phyloP scores from a whole-genome alignment of 371 early-diverging fungal species.

The Actinomortierella ambigua region DNA sequence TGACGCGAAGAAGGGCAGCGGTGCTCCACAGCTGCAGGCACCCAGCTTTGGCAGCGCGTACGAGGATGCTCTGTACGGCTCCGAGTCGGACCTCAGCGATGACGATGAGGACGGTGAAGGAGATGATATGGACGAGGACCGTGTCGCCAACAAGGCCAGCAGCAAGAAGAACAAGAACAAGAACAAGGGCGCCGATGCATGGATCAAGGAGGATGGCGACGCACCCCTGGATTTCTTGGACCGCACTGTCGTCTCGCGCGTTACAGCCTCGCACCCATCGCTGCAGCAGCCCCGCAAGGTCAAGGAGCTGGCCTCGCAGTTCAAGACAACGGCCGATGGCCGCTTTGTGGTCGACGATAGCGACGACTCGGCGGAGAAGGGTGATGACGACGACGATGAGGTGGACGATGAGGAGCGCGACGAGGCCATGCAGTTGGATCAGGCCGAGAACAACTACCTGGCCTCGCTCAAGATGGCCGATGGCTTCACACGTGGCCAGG shows the following conservation, averaged over 20 bases:
- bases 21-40: constrained; percentile 21
- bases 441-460: constrained; percentile 81
- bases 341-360: constrained; percentile 80
- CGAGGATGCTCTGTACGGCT: constrained; percentile 89
- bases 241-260: constrained; percentile 79
- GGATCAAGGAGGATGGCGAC: constrained; percentile 81
- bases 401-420: constrained; percentile 47
- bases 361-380: constrained; percentile 31
- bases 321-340: constrained; percentile 76
- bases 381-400: constrained; percentile 28
- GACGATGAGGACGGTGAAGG: constrained; percentile 61
- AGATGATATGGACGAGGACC: constrained; percentile 30
- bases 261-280: constrained; percentile 54
- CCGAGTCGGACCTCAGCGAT: constrained; percentile 88
- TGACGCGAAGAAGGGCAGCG: constrained; percentile 50
- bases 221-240: constrained; percentile 94
- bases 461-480: constrained; percentile 80
- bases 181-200: constrained; percentile 51
- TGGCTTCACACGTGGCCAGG: constrained; percentile 83
- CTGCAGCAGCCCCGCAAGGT: constrained; percentile 51
- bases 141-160: constrained; percentile 24
- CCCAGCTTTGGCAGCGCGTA: constrained; percentile 73
- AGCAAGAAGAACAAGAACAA: constrained; percentile 57
- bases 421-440: constrained; percentile 53
- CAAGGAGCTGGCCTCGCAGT: constrained; percentile 56